Base-by-base conservation (phyloP, 2,329 filamentous ascomycete genomes). In the Colletotrichum brevisporum region DNA sequence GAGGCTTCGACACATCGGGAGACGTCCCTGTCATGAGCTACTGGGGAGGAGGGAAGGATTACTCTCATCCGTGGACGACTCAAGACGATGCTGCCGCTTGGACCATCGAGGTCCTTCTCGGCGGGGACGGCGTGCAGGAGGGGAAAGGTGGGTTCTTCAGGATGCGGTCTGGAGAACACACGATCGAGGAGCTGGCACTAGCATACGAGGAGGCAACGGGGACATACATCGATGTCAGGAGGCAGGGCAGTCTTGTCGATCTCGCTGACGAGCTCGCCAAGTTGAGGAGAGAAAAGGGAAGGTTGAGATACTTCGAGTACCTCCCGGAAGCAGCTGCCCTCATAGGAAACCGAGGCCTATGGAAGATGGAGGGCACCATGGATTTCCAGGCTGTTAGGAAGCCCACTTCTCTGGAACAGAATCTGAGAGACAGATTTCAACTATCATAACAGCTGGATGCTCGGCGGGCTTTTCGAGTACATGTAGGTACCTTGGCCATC, bases 91-190 rank as follows among this genome's bases (percentile, higher is more conserved):
- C 58, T 8, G 57, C 63, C 5, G 56, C 41, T 8, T 67, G 63
- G 63, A 67, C 63, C 15, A 67, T 67, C 51, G 67, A 67, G 3
- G 56, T 67, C 3, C 45, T 70, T 12, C 13, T 70, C 6, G 57
- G 62, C 27, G 67, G 67, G 18, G 43, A 62, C 5, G 67, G 67
- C 3, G 67, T 70, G 6, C 57, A 21, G 10, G 51, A 66, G 15
- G 67, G 67, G 5, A 53, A 62, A 12, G 67, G 67, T 1, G 67
- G 67, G 3, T 62, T 67, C 56, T 70, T 70, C 56, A 47, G 52
- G 5, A 56, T 70, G 15, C 43, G 56, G 3, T 70, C 67, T 6
- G 67, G 67, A 2, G 50, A 57, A 21, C 31, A 52, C 24, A 67
- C 62, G 2, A 53, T 70, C 1, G 63, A 62, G 18, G 67, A 70